A percentile compares a stretch with the other conserved stretches of the same genome.
These are phyloP conservation scores for Apiotrichum montevideense DNA, from an alignment of 1,284 basidiomycete genomes.

Conservation along the genomic window DNA sequence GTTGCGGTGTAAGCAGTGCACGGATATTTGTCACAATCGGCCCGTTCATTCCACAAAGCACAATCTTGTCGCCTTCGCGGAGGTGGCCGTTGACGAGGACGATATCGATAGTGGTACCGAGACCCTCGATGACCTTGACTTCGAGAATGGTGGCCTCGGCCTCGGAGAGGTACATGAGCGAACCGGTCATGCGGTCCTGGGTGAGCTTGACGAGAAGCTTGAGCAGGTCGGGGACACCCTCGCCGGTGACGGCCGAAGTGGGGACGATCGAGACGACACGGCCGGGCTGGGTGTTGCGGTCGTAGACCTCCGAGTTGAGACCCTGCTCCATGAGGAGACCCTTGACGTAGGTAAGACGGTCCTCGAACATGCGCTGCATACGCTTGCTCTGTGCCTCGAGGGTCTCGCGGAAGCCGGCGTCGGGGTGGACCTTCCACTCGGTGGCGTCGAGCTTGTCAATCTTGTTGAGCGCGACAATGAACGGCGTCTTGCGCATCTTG, in stretches of 20 bases:
- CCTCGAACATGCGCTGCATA: slow-evolving; percentile 89
- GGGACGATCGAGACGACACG: slow-evolving; percentile 94
- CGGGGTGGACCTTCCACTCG: slow-evolving; percentile 89
- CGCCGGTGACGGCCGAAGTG: slow-evolving; percentile 95
- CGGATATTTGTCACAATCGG: slow-evolving; percentile 94
- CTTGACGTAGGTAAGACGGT: slow-evolving; percentile 77
- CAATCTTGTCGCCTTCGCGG: slow-evolving; percentile 88
- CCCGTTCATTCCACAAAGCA: slow-evolving; percentile 94
- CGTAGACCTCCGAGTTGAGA: slow-evolving; percentile 90
- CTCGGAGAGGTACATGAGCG: slow-evolving; percentile 96
- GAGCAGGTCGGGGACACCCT: slow-evolving; percentile 99
- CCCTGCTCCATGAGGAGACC: slow-evolving; percentile 96
- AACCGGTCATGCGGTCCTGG: slow-evolving; percentile 95
- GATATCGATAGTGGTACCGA: slow-evolving; percentile 97
- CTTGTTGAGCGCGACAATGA: slow-evolving; percentile 98
- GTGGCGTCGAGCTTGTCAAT: slow-evolving; percentile 33
- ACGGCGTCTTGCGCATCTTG: slow-evolving; percentile 92
- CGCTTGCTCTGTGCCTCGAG: slow-evolving; percentile 74
- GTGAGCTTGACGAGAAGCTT: slow-evolving; percentile 96
- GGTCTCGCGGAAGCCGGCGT: slow-evolving; percentile 87
- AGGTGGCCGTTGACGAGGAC: slow-evolving; percentile 95
- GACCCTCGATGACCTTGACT: slow-evolving; percentile 97
- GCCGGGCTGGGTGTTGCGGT: slow-evolving; percentile 94
- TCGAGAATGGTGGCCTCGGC: slow-evolving; percentile 99
- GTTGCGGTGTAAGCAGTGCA: slow-evolving; percentile 93